Conservation (phyloP, 2,329 filamentous ascomycete species). For the Botrytis porri region DNA sequence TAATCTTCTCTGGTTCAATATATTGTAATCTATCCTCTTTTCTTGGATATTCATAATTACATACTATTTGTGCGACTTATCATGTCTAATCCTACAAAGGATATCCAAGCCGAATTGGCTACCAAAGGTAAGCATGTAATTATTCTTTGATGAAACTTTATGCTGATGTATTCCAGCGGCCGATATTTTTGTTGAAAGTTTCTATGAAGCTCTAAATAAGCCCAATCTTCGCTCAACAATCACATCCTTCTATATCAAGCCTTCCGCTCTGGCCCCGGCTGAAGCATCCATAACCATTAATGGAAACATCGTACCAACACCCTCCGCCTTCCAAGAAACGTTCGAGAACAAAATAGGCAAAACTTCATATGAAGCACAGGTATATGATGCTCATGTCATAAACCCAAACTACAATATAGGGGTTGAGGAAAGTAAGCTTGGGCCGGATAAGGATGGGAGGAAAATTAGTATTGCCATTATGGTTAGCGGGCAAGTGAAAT, state of each 20-base stretch:
- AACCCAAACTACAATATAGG: slow-evolving; percentile 63
- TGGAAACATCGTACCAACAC: slow-evolving; percentile 63
- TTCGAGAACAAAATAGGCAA: slow-evolving; percentile 61
- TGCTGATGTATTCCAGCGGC: slow-evolving; percentile 52
- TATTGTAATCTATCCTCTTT: neutral
- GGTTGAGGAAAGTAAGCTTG: slow-evolving; percentile 47
- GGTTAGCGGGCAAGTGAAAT: slow-evolving; percentile 69
- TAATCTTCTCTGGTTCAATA: neutral
- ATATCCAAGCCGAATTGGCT: slow-evolving; percentile 41
- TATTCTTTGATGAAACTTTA: neutral
- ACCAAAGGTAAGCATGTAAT: slow-evolving; percentile 34
- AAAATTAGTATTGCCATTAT: slow-evolving; percentile 71
- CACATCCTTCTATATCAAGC: slow-evolving; percentile 66
- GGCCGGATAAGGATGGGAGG: slow-evolving; percentile 48
- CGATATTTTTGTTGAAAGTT: slow-evolving; percentile 67
- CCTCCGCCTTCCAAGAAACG: slow-evolving; percentile 63
- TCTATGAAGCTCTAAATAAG: slow-evolving; percentile 71
- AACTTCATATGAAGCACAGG: slow-evolving; percentile 69
- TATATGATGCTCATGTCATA: slow-evolving; percentile 73
- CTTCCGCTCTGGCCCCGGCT: slow-evolving; percentile 51
- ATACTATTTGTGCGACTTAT: neutral
- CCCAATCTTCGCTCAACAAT: slow-evolving; percentile 50
- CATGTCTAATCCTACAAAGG: slow-evolving; percentile 48
- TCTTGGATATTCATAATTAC: neutral
- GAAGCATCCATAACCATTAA: slow-evolving; percentile 75